Percentiles rank a stretch among this genome's conserved stretches.
phyloP scores from a whole-genome alignment of 2,329 filamentous ascomycete genomes.

The Phialophora tarda region DNA sequence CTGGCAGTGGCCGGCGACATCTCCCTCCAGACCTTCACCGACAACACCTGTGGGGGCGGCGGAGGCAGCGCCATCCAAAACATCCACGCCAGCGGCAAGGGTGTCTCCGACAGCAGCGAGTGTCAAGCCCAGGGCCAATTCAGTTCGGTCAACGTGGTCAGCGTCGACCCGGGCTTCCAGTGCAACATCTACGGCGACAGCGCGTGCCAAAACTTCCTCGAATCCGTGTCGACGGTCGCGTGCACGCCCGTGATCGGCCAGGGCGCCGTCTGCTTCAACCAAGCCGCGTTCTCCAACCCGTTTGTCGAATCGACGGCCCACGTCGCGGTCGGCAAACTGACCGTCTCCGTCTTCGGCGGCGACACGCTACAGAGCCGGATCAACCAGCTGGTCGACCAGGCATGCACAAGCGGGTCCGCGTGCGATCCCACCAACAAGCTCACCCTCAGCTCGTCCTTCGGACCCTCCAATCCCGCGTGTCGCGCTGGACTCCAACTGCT shows the following conservation, averaged over 20 bases:
- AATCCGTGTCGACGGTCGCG: background rate
- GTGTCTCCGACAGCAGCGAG: background rate
- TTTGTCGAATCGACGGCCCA: slow-evolving; percentile 8
- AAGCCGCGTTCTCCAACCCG: slow-evolving; percentile 15
- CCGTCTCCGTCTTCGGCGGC: background rate
- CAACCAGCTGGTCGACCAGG: slow-evolving; percentile 4
- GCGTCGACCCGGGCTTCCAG: slow-evolving; percentile 15
- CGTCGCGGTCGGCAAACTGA: background rate
- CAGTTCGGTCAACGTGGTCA: slow-evolving; percentile 17
- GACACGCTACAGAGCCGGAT: background rate
- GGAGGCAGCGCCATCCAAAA: slow-evolving; percentile 2
- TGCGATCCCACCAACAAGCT: slow-evolving; percentile 12
- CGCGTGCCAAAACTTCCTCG: slow-evolving; percentile 8
- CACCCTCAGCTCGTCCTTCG: background rate
- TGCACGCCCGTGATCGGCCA: slow-evolving; percentile 4
- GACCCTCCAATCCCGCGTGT: background rate
- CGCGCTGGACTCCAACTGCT: background rate
- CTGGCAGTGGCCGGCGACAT: slow-evolving; percentile 12
- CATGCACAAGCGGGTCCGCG: slow-evolving; percentile 11
- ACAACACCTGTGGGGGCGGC: slow-evolving; percentile 4
- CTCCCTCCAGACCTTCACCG: slow-evolving; percentile 22
- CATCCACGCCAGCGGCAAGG: slow-evolving; percentile 1
- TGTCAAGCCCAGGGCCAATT: slow-evolving; percentile 9
- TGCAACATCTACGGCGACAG: slow-evolving; percentile 11
- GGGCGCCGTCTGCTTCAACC: slow-evolving; percentile 17